These are phyloP conservation scores for Irpex lacteus DNA, from an alignment of 1,284 basidiomycete species.

Conservation along the genomic window DNA sequence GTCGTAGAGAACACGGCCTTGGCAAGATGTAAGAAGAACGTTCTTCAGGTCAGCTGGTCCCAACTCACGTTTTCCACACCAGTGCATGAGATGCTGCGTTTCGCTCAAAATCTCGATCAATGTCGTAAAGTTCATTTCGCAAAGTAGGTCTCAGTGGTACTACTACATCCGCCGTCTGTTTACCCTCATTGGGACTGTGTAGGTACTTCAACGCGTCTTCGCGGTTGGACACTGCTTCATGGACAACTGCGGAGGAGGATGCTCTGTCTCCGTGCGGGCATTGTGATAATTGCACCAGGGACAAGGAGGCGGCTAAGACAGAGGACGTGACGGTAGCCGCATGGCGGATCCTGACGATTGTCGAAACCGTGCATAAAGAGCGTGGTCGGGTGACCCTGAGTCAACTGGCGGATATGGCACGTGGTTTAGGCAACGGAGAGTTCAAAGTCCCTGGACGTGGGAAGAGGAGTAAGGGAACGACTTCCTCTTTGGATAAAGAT, in stretches of 20 bases:
- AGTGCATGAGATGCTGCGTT: constrained; percentile 81
- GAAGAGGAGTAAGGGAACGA: constrained; percentile 34
- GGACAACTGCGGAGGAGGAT: constrained; percentile 63
- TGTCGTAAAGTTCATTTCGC: constrained; percentile 74
- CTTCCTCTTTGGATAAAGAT: constrained; percentile 55
- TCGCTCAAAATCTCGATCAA: constrained; percentile 66
- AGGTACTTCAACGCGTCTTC: constrained; percentile 83
- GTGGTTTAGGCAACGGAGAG: constrained; percentile 63
- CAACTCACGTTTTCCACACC: constrained; percentile 3
- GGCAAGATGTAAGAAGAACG: constrained; percentile 2
- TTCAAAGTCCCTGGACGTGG: constrained; percentile 44
- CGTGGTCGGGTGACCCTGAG: constrained; percentile 70
- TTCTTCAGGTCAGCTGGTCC: neutral
- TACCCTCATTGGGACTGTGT: neutral
- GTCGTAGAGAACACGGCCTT: neutral
- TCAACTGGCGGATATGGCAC: constrained; percentile 60
- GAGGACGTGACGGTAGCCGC: constrained; percentile 69
- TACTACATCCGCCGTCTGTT: neutral
- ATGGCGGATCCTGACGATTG: constrained; percentile 74
- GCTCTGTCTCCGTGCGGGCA: constrained; percentile 73
- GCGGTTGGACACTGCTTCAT: constrained; percentile 66
- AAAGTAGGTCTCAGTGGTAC: constrained; percentile 39
- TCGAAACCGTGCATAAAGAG: constrained; percentile 43
- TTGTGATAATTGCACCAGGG: constrained; percentile 86
- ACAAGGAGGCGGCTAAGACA: constrained; percentile 44